Evolutionary conservation across 164 flowering plant genomes (phyloP).

Genomic region (Stephania japonica): DNA sequence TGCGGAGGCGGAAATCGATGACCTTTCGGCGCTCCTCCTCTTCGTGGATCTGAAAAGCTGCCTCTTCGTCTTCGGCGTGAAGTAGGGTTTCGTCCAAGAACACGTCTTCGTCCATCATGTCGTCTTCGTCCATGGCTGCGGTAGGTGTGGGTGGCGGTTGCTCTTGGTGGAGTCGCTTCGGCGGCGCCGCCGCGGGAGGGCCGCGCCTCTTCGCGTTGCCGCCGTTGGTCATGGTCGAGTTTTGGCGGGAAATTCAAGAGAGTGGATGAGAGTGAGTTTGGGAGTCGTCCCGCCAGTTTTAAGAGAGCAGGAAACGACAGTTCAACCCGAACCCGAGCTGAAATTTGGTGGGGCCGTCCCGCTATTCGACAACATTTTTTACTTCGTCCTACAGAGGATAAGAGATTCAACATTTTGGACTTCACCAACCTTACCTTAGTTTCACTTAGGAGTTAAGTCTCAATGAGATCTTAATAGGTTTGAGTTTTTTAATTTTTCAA

Average conservation of each 20-base stretch:
- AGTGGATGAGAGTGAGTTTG: background rate
- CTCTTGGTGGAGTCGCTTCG: slow-evolving; percentile 18
- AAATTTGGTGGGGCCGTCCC: too few relatives aligned
- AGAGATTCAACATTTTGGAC: too few relatives aligned
- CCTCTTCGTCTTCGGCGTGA: slow-evolving; percentile 49
- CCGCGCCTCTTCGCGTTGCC: slow-evolving; percentile 7
- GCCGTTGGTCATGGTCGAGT: slow-evolving; percentile 6
- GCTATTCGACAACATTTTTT: too few relatives aligned
- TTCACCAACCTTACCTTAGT: too few relatives aligned
- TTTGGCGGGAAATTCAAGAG: slow-evolving; percentile 8
- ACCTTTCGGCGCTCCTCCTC: slow-evolving; percentile 45
- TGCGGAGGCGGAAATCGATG: slow-evolving; percentile 46
- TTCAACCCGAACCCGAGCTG: too few relatives aligned
- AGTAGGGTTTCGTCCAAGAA: slow-evolving; percentile 78
- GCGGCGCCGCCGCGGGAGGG: background rate
- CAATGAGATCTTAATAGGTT: too few relatives aligned
- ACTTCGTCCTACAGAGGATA: too few relatives aligned
- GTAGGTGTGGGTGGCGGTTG: slow-evolving; percentile 1
- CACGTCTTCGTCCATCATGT: slow-evolving; percentile 72
- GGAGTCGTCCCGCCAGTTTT: slow-evolving; percentile 3
- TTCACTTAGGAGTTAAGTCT: too few relatives aligned
- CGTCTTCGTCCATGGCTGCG: slow-evolving; percentile 53
- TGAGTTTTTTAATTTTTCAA: too few relatives aligned
- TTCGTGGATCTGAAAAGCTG: slow-evolving; percentile 36
- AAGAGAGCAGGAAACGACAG: background rate